Percentiles rank a stretch among this genome's conserved stretches.
Evolutionary conservation across 768 basidiomycete species (phyloP).

Genomic region (Mycena polygramma): DNA sequence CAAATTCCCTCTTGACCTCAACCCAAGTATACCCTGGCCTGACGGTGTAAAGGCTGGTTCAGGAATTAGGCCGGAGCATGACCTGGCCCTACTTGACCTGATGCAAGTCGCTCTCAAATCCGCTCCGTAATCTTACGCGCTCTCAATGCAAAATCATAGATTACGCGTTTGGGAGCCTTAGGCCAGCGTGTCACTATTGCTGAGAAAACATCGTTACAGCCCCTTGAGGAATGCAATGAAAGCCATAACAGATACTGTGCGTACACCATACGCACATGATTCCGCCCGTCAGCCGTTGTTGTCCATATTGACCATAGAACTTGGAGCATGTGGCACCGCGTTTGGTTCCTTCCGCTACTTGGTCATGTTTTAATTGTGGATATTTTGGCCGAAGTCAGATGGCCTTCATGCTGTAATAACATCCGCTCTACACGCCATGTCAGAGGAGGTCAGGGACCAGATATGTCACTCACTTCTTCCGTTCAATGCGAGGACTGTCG

Average conservation of each 20-base stretch:
- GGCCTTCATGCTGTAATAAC: slow-evolving; percentile 47
- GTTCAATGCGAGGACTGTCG: too few relatives aligned
- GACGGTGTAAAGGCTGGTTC: too few relatives aligned
- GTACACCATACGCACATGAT: slow-evolving; percentile 50
- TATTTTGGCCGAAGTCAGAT: slow-evolving; percentile 46
- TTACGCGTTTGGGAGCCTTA: slow-evolving; percentile 43
- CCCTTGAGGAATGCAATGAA: slow-evolving; percentile 50
- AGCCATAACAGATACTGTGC: slow-evolving; percentile 49
- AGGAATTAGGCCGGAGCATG: too few relatives aligned
- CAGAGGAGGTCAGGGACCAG: too few relatives aligned
- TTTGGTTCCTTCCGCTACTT: slow-evolving; percentile 24
- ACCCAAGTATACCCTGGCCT: too few relatives aligned
- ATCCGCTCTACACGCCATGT: slow-evolving; percentile 48
- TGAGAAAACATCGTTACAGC: slow-evolving; percentile 55
- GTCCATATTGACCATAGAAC: slow-evolving; percentile 45
- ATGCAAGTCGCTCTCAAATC: slow-evolving; percentile 40
- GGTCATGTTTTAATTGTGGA: slow-evolving; percentile 42
- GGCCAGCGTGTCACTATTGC: slow-evolving; percentile 51
- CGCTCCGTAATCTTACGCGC: slow-evolving; percentile 46
- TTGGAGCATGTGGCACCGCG: slow-evolving; percentile 44
- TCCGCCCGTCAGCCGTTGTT: slow-evolving; percentile 45
- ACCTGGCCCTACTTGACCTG: too few relatives aligned
- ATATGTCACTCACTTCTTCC: too few relatives aligned
- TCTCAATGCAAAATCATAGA: slow-evolving; percentile 47
- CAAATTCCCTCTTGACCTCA: too few relatives aligned